Evolutionary conservation across 2,329 filamentous ascomycete genomes (phyloP), one percentile per base, ranked within the genome.

Genomic region (Chaetomium sp.): DNA sequence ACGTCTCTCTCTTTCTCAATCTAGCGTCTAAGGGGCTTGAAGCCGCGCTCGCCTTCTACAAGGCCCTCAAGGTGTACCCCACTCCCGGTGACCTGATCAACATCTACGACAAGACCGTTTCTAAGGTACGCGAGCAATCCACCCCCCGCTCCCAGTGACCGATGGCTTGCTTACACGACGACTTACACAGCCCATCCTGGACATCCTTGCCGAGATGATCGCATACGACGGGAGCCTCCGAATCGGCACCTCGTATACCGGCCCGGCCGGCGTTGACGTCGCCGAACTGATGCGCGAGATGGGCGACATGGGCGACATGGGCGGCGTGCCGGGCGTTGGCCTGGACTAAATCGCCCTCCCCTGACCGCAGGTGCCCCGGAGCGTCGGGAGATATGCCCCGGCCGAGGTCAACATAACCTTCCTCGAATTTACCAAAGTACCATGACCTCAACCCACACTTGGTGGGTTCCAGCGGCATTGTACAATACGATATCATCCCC

Each of bases 101-200:
- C 74, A 97, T 99, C 78, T 99, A 99, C 80, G 95, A 99, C 79
- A 97, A 96, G 87, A 98, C 95, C 35, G 93, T 98, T 54, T 90
- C 94, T 72, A 97, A 97, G 90, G 93, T 92, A 78, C 66, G 76
- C 10, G 19, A 7, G 21, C 23, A 4, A 4, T 25, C 13, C 13
- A 16, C n/a, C 25, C 50, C 50, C 16, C 16, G 27, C 38, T 25
- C 54, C 29, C 23, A 16, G 16, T 23, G n/a, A 57, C 4, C n/a
- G 5, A 23, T 3, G 35, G 33, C 16, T 45, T 50, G 21, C 21
- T 35, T 57, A 47, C 66, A 55, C 59, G 16, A 19, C 13, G n/a
- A 12, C 47, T 42, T 19, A n/a, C 33, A 42, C 70, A 95, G 90
- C 88, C 93, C 68, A 91, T 98, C 73, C 88, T 99, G 72, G 94